phyloP scores from a whole-genome alignment of 2,329 filamentous ascomycete genomes.

The Botrytis galanthina region DNA sequence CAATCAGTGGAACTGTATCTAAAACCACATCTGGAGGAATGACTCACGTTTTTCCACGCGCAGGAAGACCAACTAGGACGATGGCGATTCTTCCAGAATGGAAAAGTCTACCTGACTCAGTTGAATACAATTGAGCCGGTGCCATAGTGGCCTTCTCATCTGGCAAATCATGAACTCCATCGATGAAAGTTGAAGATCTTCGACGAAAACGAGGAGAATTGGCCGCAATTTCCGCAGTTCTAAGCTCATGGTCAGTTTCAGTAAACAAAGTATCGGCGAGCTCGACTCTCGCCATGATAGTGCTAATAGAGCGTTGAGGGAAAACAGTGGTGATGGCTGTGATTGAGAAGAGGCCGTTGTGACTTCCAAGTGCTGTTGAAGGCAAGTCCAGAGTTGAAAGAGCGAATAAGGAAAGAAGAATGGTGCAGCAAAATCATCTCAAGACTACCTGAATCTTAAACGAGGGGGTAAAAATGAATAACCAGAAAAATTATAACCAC shows the following conservation, averaged over 20 bases:
- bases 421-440: not conserved
- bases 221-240: constrained; percentile 83
- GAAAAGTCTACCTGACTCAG: constrained; percentile 93
- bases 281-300: not conserved
- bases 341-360: not conserved
- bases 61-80: constrained; percentile 91
- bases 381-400: not conserved
- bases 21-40: not conserved
- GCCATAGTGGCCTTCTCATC: constrained; percentile 72
- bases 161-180: constrained; percentile 91
- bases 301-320: not conserved
- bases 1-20: not conserved
- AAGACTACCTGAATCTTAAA: not conserved
- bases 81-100: constrained; percentile 97
- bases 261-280: not conserved
- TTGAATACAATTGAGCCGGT: constrained; percentile 95
- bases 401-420: not conserved
- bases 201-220: constrained; percentile 87
- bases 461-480: constrained; percentile 6
- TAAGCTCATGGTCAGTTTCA: constrained; percentile 19
- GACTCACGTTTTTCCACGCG: constrained; percentile 86
- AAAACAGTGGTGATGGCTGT: not conserved
- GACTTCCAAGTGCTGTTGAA: not conserved
- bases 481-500: not conserved
- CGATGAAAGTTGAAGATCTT: constrained; percentile 93